A percentile compares a stretch with the other conserved stretches of the same genome.
phyloP scores from a whole-genome alignment of 805 yeast species.

The Candida argentea region DNA sequence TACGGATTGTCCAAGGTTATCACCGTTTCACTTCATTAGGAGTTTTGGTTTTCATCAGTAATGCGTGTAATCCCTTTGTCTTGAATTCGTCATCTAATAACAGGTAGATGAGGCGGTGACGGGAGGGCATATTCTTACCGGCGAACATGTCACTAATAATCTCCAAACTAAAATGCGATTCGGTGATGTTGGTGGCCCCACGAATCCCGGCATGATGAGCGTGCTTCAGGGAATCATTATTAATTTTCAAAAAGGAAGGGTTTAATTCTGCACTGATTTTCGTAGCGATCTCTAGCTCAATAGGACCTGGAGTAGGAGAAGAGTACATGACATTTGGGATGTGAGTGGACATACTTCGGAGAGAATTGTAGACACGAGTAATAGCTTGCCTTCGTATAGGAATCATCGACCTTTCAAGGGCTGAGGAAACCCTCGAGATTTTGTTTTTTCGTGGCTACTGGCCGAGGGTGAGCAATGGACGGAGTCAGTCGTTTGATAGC shows the following conservation, averaged over 20 bases:
- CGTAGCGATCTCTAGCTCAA: constrained; percentile 36
- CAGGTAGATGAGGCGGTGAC: constrained; percentile 70
- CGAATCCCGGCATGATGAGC: constrained; percentile 77
- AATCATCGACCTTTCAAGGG: no score
- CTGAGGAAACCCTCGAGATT: no score
- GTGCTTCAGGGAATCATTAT: constrained; percentile 82
- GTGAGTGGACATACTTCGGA: constrained; percentile 1
- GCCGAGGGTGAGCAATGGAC: no score
- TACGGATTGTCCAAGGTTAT: no score
- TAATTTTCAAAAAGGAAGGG: constrained; percentile 42
- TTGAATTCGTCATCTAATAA: constrained; percentile 65
- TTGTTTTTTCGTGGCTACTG: no score
- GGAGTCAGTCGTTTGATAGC: no score
- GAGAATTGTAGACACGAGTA: background rate
- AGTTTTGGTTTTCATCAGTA: constrained; percentile 78
- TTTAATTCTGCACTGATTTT: constrained; percentile 32
- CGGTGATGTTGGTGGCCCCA: constrained; percentile 60
- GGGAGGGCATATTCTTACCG: constrained; percentile 54
- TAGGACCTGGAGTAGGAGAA: constrained; percentile 30
- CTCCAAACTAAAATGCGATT: constrained; percentile 74
- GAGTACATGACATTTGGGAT: constrained; percentile 2
- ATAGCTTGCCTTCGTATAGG: no score
- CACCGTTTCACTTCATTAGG: constrained; percentile 7
- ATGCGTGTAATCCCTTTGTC: constrained; percentile 71
- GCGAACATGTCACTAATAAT: constrained; percentile 61